Evolutionary conservation across 2,329 filamentous ascomycete genomes (phyloP), one percentile per base, ranked within the genome.

Genomic region (Arachnopeziza araneosa): DNA sequence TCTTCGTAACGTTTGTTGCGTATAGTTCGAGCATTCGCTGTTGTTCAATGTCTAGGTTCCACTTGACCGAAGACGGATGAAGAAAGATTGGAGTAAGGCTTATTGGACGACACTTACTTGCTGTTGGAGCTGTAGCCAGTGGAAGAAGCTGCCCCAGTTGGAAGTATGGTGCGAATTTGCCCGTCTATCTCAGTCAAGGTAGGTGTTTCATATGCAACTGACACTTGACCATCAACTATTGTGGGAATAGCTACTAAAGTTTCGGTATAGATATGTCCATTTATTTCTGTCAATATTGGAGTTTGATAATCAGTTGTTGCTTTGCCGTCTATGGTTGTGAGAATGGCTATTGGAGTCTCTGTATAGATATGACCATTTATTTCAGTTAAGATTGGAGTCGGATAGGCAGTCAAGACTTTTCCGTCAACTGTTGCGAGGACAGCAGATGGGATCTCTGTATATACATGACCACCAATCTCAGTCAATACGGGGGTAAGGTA

Each of bases 291-390:
- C 32, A 55, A n/a, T 21, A 21, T 55, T 44, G 36, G 26, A 44
- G n/a, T n/a, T 36, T 32, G 21, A 17, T 55, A 22, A 3, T 5
- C 22, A 22, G 14, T 44, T 44, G 21, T 14, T 17, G 19, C 24
- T 56, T 24, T 23, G 24, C 22, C 54, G n/a, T 56, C 48, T 23
- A 5, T 56, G 36, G 36, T 24, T 19, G 55, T 51, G 9, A 22
- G 50, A 2, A 30, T 19, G 3, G 24, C 24, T 17, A 30, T 24
- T 24, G 52, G 54, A 9, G 50, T 55, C 14, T 36, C 48, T 12
- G 60, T 58, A 24, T 56, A 62, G 7, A 50, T 57, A 44, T 51
- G 54, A 9, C 57, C 51, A 44, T 64, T 55, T 17, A 53, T 64
- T 17, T 59, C 54, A 9, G 63, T 59, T 9, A 65, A 44, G 51